Conservation (phyloP, 352 stramenopile species). For the Phytophthora hybrid region DNA sequence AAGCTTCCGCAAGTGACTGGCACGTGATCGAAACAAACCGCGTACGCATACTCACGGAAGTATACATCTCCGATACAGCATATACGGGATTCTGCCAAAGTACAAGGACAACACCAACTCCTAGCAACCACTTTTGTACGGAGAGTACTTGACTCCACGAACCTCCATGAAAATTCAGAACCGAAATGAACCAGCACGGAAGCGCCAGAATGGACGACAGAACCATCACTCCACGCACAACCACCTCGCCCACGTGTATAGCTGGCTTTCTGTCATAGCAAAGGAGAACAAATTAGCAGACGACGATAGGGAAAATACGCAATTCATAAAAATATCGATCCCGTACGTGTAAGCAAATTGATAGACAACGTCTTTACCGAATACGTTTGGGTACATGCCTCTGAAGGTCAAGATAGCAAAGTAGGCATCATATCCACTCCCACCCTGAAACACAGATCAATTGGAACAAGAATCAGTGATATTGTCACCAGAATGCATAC, state of each 20-base stretch:
- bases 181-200: constrained; percentile 76
- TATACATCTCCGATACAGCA: constrained; percentile 64
- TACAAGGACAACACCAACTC: constrained; percentile 73
- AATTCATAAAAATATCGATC: neutral
- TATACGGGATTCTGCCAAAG: constrained; percentile 88
- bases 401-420: constrained; percentile 67
- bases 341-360: constrained; percentile 86
- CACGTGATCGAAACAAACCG: constrained; percentile 73
- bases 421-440: constrained; percentile 71
- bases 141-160: constrained; percentile 63
- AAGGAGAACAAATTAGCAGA: neutral
- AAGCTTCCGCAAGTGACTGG: constrained; percentile 75
- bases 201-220: constrained; percentile 67
- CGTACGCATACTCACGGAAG: constrained; percentile 61
- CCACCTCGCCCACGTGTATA: constrained; percentile 74
- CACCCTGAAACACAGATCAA: constrained; percentile 46
- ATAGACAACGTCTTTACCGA: constrained; percentile 72
- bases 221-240: constrained; percentile 69
- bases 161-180: constrained; percentile 61
- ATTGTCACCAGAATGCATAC: neutral
- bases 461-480: neutral
- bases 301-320: neutral
- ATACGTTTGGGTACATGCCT: constrained; percentile 80
- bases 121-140: constrained; percentile 80
- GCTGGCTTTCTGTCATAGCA: constrained; percentile 63